Evolutionary conservation across 805 yeast genomes (phyloP).

Genomic region (Lachancea cidri): DNA sequence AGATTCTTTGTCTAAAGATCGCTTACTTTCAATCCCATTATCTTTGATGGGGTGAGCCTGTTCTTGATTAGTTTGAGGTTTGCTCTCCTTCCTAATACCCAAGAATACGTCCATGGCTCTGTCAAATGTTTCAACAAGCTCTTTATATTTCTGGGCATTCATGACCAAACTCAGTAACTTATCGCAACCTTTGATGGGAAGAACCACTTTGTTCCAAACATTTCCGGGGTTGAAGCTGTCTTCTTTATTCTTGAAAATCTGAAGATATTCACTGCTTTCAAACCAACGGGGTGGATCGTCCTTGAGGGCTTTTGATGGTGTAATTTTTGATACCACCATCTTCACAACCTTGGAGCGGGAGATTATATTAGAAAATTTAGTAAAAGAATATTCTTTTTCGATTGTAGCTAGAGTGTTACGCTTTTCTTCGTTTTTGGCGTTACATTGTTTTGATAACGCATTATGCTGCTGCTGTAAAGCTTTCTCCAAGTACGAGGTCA

Average conservation of each 20-base stretch:
- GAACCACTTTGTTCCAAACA: slow-evolving; percentile 34
- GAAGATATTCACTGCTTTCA: slow-evolving; percentile 21
- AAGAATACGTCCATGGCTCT: slow-evolving; percentile 35
- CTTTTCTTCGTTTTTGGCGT: slow-evolving; percentile 6
- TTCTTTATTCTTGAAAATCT: slow-evolving; percentile 28
- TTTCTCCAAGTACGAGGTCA: slow-evolving; percentile 11
- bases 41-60: slow-evolving; percentile 13
- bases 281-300: slow-evolving; percentile 25
- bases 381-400: slow-evolving; percentile 12
- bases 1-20: slow-evolving; percentile 1
- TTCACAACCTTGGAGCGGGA: slow-evolving; percentile 26
- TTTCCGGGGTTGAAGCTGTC: slow-evolving; percentile 42
- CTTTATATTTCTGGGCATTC: slow-evolving; percentile 43
- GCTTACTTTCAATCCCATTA: too few relatives aligned
- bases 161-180: slow-evolving; percentile 39
- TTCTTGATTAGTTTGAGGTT: slow-evolving; percentile 19
- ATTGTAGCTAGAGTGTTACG: slow-evolving; percentile 12
- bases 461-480: slow-evolving; percentile 7
- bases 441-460: slow-evolving; percentile 6
- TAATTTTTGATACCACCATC: slow-evolving; percentile 17
- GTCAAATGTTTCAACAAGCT: slow-evolving; percentile 38
- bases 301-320: slow-evolving; percentile 13
- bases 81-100: slow-evolving; percentile 24
- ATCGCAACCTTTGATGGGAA: slow-evolving; percentile 21
- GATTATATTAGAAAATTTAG: slow-evolving; percentile 19